Percentiles rank a stretch among this genome's conserved stretches.
phyloP scores from a whole-genome alignment of 2,329 filamentous ascomycete genomes.

The Alternaria triticimaculans region DNA sequence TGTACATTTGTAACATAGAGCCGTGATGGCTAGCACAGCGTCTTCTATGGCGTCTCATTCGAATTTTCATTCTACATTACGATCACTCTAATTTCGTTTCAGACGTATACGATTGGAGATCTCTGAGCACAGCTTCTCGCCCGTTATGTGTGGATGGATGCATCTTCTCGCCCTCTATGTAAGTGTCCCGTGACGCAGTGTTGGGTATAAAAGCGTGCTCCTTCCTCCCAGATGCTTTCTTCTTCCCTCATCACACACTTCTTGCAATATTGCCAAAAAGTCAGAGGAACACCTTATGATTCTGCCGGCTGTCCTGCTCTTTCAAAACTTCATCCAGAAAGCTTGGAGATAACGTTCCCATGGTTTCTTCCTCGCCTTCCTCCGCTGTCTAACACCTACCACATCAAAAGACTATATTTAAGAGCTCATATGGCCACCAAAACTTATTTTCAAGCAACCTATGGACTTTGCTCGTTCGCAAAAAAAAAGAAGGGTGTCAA shows the following conservation, averaged over 20 bases:
- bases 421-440: too few species aligned
- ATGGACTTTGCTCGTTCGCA: too few species aligned
- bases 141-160: background rate
- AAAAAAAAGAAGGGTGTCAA: too few species aligned
- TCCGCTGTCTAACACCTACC: too few species aligned
- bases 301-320: background rate
- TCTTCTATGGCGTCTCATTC: background rate
- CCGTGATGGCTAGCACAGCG: background rate
- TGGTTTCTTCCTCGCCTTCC: background rate
- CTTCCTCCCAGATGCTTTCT: background rate
- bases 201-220: background rate
- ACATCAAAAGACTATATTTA: too few species aligned
- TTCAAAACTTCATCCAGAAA: too few species aligned
- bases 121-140: rapidly evolving
- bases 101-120: background rate
- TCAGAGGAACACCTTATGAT: too few species aligned
- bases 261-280: background rate
- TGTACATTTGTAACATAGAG: background rate
- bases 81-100: background rate
- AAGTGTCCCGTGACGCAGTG: background rate
- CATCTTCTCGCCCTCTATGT: background rate
- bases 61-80: background rate
- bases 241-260: background rate
- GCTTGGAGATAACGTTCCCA: too few species aligned
- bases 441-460: too few species aligned